phyloP scores from a whole-genome alignment of 768 basidiomycete species.

The Psilocybe cubensis region DNA sequence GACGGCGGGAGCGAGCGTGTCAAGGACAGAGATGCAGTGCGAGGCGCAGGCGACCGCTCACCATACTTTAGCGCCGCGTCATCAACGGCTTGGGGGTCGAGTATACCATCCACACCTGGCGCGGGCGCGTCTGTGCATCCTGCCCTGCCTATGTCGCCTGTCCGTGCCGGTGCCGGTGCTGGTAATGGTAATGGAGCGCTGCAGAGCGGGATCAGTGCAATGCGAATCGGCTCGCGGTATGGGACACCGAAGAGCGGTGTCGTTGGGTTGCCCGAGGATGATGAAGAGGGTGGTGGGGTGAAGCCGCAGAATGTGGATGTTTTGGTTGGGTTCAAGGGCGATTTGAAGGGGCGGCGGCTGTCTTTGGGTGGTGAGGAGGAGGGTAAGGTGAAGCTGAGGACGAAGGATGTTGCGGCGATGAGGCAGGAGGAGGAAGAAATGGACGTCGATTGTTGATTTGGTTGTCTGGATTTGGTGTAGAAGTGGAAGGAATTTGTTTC shows the following conservation, averaged over 20 bases:
- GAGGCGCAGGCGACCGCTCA: neutral
- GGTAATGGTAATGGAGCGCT: constrained; percentile 11
- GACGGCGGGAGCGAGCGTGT: neutral
- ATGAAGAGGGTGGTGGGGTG: no score
- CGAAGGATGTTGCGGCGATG: constrained; percentile 6
- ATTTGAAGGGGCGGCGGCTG: neutral
- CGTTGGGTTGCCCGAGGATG: constrained; percentile 25
- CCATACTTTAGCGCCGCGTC: constrained; percentile 6
- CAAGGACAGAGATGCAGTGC: neutral
- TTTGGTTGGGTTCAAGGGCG: neutral
- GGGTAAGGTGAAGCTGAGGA: constrained; percentile 1
- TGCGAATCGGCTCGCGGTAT: constrained; percentile 28
- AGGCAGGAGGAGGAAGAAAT: constrained; percentile 12
- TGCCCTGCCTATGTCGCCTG: neutral
- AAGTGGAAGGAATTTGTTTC: no score
- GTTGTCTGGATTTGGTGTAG: neutral
- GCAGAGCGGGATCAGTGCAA: constrained; percentile 12
- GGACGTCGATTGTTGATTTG: constrained; percentile 20
- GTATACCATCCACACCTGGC: constrained; percentile 7
- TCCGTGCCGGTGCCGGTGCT: neutral
- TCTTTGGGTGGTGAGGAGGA: neutral
- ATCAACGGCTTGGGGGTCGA: constrained; percentile 7
- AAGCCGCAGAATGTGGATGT: neutral
- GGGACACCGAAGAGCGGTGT: constrained; percentile 23
- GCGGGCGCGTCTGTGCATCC: neutral